Percentiles rank a stretch among this genome's conserved stretches.
Evolutionary conservation across 2,329 filamentous ascomycete genomes (phyloP).

Genomic region (Lachnellula occidentalis): DNA sequence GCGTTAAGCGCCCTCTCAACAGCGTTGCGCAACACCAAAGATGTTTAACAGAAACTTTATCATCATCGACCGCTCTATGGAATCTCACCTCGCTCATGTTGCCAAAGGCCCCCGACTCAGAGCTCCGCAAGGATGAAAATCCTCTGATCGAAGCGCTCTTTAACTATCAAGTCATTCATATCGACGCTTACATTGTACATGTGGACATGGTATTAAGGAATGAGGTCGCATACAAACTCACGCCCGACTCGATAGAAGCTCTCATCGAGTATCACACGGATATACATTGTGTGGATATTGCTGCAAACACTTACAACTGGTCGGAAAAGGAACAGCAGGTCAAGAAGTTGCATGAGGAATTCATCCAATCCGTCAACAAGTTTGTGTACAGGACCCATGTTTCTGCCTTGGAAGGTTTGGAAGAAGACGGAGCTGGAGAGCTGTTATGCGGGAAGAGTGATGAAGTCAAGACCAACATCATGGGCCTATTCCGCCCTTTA

Average conservation of each 20-base stretch:
- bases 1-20: constrained; percentile 94
- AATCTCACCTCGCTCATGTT: constrained; percentile 89
- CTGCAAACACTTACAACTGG: constrained; percentile 89
- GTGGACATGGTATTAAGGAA: constrained; percentile 98
- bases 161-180: constrained; percentile 88
- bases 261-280: constrained; percentile 96
- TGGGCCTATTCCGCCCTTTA: constrained; percentile 78
- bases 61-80: constrained; percentile 88
- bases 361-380: constrained; percentile 93
- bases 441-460: constrained; percentile 86
- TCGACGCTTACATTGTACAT: constrained; percentile 97
- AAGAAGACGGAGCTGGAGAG: constrained; percentile 94
- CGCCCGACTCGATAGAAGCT: constrained; percentile 85
- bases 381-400: constrained; percentile 91
- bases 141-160: constrained; percentile 80
- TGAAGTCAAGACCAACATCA: constrained; percentile 83
- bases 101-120: constrained; percentile 78
- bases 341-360: constrained; percentile 96
- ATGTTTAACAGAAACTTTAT: constrained; percentile 92
- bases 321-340: constrained; percentile 92
- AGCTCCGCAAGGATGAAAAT: constrained; percentile 76
- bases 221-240: constrained; percentile 97
- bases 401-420: constrained; percentile 85
- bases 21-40: constrained; percentile 91
- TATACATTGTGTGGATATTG: constrained; percentile 84